These are phyloP conservation scores for Pseudogymnoascus sp. DNA, from an alignment of 2,329 filamentous ascomycete species.

Conservation along the genomic window DNA sequence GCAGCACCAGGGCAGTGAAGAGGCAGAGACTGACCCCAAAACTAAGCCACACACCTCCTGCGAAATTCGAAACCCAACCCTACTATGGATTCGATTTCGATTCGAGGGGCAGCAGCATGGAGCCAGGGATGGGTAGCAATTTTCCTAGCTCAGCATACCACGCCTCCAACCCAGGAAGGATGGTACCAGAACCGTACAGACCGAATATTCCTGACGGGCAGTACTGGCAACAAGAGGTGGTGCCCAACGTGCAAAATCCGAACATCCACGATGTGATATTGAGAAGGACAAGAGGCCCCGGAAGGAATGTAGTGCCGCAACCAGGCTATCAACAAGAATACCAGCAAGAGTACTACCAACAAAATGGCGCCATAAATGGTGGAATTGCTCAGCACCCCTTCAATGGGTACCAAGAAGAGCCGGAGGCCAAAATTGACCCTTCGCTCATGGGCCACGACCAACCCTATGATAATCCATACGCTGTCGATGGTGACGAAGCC, in stretches of 20 bases:
- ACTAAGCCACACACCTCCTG: constrained; percentile 20
- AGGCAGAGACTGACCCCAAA: constrained; percentile 17
- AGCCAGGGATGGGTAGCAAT: constrained; percentile 19
- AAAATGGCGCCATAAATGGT: constrained; percentile 8
- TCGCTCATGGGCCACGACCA: constrained; percentile 22
- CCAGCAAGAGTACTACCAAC: constrained; percentile 14
- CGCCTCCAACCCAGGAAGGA: constrained; percentile 42
- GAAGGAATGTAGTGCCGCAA: constrained; percentile 25
- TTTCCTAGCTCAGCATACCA: constrained; percentile 44
- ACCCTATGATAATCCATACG: constrained; percentile 16
- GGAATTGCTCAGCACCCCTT: neutral
- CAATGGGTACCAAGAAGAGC: constrained; percentile 11
- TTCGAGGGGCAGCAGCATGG: constrained; percentile 25
- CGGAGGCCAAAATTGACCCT: constrained; percentile 25
- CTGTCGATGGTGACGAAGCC: constrained; percentile 16
- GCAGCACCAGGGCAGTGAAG: constrained; percentile 12
- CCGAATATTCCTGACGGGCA: constrained; percentile 37
- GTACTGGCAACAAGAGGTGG: constrained; percentile 39
- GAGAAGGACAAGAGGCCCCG: constrained; percentile 32
- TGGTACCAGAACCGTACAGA: constrained; percentile 37
- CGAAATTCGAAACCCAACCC: constrained; percentile 13
- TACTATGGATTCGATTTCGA: constrained; percentile 18
- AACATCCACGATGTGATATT: constrained; percentile 37
- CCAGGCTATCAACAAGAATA: constrained; percentile 31
- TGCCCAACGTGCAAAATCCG: constrained; percentile 17